Evolutionary conservation across 352 stramenopile species (phyloP).

Genomic region (Globisporangium middletonii): DNA sequence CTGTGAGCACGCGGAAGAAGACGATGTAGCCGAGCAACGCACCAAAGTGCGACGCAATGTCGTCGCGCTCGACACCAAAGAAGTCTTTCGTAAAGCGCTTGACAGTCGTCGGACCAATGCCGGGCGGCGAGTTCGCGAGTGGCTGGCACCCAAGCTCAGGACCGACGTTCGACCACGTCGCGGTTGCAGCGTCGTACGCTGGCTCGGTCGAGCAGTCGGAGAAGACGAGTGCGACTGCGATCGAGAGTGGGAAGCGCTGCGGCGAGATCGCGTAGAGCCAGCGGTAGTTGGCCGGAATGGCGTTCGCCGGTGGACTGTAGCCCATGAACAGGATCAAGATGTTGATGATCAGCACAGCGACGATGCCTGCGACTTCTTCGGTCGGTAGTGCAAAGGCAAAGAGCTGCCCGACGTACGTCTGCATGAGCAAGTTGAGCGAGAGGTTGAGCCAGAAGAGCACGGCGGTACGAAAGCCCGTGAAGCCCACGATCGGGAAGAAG

Average conservation of each 20-base stretch:
- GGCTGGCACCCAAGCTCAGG: conserved; percentile 8
- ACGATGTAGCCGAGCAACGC: conserved; percentile 22
- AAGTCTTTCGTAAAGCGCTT: conserved; percentile 13
- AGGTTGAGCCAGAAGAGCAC: conserved; percentile 36
- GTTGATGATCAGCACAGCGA: conserved; percentile 31
- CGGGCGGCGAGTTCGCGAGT: conserved; percentile 14
- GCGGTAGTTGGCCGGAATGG: conserved; percentile 28
- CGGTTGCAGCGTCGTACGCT: conserved; percentile 14
- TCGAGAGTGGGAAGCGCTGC: conserved; percentile 21
- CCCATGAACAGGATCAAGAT: conserved; percentile 37
- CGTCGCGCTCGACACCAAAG: conserved; percentile 24
- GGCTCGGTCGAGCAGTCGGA: conserved; percentile 19
- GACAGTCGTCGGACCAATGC: conserved; percentile 22
- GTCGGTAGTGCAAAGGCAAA: conserved; percentile 29
- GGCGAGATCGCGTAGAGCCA: conserved; percentile 41
- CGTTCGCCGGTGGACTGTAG: conserved; percentile 26
- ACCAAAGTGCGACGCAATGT: conserved; percentile 25
- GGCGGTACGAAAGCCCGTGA: conserved; percentile 23
- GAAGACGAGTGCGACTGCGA: conserved; percentile 23
- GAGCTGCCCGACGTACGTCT: conserved; percentile 31
- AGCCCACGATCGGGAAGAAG: conserved; percentile 43
- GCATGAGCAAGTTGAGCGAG: conserved; percentile 26
- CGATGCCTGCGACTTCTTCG: conserved; percentile 28
- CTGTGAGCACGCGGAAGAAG: conserved; percentile 20
- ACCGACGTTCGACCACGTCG: conserved; percentile 3